Percentiles rank a stretch among this genome's conserved stretches.
Evolutionary conservation across 2,329 filamentous ascomycete species (phyloP).

Genomic region (Trichophyton verrucosum): DNA sequence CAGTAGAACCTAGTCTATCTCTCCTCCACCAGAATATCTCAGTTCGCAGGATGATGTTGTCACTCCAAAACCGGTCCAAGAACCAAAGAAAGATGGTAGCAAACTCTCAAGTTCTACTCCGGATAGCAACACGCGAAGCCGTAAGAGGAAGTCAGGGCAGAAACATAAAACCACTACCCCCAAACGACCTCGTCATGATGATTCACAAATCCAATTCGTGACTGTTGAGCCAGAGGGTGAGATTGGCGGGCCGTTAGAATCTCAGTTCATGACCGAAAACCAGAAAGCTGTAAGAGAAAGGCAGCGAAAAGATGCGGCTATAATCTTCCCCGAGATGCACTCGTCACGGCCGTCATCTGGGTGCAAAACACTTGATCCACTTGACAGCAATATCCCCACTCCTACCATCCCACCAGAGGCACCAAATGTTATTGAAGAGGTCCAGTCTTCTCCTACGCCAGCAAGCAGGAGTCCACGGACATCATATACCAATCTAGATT

Average conservation of each 20-base stretch:
- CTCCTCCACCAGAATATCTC: slow-evolving; percentile 26
- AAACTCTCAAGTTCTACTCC: slow-evolving; percentile 8
- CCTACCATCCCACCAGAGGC: slow-evolving; percentile 26
- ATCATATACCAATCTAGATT: slow-evolving; percentile 6
- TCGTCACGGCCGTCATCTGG: slow-evolving; percentile 31
- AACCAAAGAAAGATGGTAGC: background rate
- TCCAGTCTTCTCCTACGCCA: slow-evolving; percentile 43
- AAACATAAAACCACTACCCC: slow-evolving; percentile 23
- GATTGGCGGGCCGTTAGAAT: slow-evolving; percentile 42
- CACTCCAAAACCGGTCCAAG: background rate
- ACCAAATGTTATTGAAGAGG: slow-evolving; percentile 33
- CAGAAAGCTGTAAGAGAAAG: slow-evolving; percentile 66
- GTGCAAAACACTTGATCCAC: slow-evolving; percentile 14
- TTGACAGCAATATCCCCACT: slow-evolving; percentile 24
- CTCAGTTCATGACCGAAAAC: slow-evolving; percentile 63
- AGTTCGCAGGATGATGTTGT: slow-evolving; percentile 39
- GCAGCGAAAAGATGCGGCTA: slow-evolving; percentile 51
- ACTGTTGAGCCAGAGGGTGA: slow-evolving; percentile 49
- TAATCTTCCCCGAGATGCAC: slow-evolving; percentile 55
- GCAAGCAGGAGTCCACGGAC: slow-evolving; percentile 21
- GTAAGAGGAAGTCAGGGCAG: background rate
- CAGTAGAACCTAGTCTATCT: slow-evolving; percentile 8
- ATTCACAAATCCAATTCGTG: slow-evolving; percentile 71
- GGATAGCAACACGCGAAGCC: background rate
- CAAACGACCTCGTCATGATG: slow-evolving; percentile 57